Percentiles rank a stretch among this genome's conserved stretches.
Conservation (phyloP, 1,139 yeast species). For the Saccharomyces hybrid region DNA sequence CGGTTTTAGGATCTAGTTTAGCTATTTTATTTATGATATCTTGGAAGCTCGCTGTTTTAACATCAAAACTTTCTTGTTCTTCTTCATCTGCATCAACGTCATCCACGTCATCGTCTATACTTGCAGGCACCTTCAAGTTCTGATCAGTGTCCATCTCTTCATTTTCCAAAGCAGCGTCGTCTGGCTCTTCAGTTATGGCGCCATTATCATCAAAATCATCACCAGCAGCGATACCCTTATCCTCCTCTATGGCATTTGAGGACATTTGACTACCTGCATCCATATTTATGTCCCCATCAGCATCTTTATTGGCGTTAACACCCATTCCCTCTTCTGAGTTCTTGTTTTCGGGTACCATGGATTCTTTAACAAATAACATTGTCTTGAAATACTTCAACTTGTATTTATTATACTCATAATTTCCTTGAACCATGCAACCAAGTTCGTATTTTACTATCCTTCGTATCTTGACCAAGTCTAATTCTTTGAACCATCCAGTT, state of each 20-base stretch:
- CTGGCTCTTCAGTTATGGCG: constrained; percentile 32
- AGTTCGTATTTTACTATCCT: constrained; percentile 67
- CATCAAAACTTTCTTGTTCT: constrained; percentile 26
- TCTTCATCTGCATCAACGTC: constrained; percentile 25
- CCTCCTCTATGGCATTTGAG: not conserved
- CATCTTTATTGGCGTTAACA: constrained; percentile 11
- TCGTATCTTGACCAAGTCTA: constrained; percentile 58
- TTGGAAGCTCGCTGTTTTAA: constrained; percentile 33
- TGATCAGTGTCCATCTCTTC: constrained; percentile 28
- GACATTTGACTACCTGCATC: constrained; percentile 9
- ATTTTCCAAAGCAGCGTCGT: constrained; percentile 26
- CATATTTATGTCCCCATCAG: constrained; percentile 24
- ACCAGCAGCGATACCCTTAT: constrained; percentile 21
- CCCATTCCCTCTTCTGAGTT: constrained; percentile 28
- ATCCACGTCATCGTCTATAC: constrained; percentile 23
- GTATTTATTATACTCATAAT: constrained; percentile 38
- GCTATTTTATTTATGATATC: constrained; percentile 36
- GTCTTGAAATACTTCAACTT: constrained; percentile 34
- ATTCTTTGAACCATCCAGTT: constrained; percentile 71
- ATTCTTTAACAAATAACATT: constrained; percentile 29
- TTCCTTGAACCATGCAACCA: constrained; percentile 44
- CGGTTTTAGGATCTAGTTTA: constrained; percentile 33
- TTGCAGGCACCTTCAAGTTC: constrained; percentile 10
- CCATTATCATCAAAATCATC: constrained; percentile 32
- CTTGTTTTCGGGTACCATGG: constrained; percentile 23